These are phyloP conservation scores for Blastocystis sp. DNA, from an alignment of 352 stramenopile genomes.

Conservation along the genomic window DNA sequence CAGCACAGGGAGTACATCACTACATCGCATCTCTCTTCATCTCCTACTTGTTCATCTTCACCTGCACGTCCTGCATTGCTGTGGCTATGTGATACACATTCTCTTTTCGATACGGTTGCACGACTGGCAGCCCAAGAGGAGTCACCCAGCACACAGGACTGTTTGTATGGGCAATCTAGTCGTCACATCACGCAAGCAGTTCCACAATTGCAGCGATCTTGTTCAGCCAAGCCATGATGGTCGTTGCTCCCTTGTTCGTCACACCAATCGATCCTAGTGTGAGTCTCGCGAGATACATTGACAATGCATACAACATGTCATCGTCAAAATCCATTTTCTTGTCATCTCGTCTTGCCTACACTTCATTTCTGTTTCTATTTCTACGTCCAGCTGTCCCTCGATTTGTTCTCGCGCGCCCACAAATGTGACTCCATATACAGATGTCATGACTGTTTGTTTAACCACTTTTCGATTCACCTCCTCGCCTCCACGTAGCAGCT, in stretches of 20 bases:
- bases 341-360: conserved; percentile 67
- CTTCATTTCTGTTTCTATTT: conserved; percentile 68
- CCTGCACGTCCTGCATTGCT: conserved; percentile 70
- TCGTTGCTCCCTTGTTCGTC: conserved; percentile 85
- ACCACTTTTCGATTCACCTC: conserved; percentile 82
- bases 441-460: conserved; percentile 99
- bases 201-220: conserved; percentile 73
- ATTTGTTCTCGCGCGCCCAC: conserved; percentile 97
- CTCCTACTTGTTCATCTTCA: conserved; percentile 52
- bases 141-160: conserved; percentile 96
- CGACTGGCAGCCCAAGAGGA: conserved; percentile 91
- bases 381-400: conserved; percentile 85
- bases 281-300: conserved; percentile 84
- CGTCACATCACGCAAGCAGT: conserved; percentile 66
- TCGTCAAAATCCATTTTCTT: conserved; percentile 69
- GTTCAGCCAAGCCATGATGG: conserved; percentile 89
- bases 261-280: conserved; percentile 93
- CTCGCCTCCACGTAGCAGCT: conserved; percentile 67
- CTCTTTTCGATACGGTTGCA: conserved; percentile 90
- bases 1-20: conserved; percentile 74
- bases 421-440: conserved; percentile 98
- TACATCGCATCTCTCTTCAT: conserved; percentile 11
- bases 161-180: conserved; percentile 73
- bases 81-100: conserved; percentile 74
- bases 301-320: conserved; percentile 76